A percentile compares a stretch with the other conserved stretches of the same genome.
phyloP scores from a whole-genome alignment of 768 basidiomycete species.

The Panellus pusillus region DNA sequence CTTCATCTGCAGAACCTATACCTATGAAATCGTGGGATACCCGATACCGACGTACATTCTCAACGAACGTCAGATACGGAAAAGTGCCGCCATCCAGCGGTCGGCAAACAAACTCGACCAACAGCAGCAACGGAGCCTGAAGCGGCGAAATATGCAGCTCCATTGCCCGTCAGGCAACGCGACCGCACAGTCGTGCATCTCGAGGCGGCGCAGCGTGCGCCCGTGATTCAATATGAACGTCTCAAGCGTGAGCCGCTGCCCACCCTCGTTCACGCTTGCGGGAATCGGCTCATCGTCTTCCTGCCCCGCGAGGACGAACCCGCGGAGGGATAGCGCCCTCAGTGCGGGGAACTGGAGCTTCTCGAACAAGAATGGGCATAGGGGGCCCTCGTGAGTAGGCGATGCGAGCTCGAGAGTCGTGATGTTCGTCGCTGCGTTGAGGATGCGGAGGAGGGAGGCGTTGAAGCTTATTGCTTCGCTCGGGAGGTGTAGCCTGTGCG shows the following conservation, averaged over 20 bases:
- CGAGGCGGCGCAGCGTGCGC: conserved; percentile 1
- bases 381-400: background rate
- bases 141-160: conserved; percentile 4
- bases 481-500: background rate
- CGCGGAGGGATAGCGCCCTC: background rate
- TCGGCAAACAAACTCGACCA: conserved; percentile 5
- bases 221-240: conserved; percentile 4
- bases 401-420: conserved; percentile 10
- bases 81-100: background rate
- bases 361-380: background rate
- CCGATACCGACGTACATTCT: background rate
- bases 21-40: background rate
- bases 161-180: background rate
- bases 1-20: background rate
- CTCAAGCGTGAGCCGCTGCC: background rate
- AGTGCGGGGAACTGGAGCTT: background rate
- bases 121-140: background rate
- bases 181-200: conserved; percentile 2
- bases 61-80: background rate
- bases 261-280: background rate
- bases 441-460: background rate
- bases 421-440: background rate
- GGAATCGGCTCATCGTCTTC: background rate
- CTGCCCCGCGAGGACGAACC: conserved; percentile 1
- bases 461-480: background rate